Evolutionary conservation across 2,329 filamentous ascomycete genomes (phyloP), one percentile per base, ranked within the genome.

Genomic region (Colletotrichum sp.): DNA sequence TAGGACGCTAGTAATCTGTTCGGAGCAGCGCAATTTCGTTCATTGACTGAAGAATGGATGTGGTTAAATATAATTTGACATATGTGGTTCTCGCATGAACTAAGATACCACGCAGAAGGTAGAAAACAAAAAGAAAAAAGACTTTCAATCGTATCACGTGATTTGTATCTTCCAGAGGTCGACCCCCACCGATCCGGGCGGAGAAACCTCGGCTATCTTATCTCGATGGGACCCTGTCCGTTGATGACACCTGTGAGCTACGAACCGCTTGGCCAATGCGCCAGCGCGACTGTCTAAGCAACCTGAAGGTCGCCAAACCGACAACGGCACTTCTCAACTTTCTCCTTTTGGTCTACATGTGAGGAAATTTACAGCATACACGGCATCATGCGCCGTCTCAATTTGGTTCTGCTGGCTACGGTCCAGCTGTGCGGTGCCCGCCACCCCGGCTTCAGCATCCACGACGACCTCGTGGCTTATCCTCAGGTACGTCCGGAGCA

Each of bases 381-480:
- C 82, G 82, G 81, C 83, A 87, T 77, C 76, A 92, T 92, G 90
- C 88, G 89, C 85, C 87, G 86, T 82, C 82, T 86, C 79, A 83
- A 85, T 73, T 73, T 90, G 69, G 78, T 86, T 16, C 79, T 91
- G 63, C 81, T 91, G 73, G 86, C 86, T 60, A 81, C 82, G 65
- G 79, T 87, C 78, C 88, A 85, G 83, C 85, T 90, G 34, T 85
- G 84, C 79, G 80, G 79, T 78, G 90, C 89, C 79, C 87, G 88
- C 61, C 88, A 89, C 61, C 87, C 86, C 9, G 86, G 88, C 71
- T 98, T 98, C 87, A 98, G 93, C 86, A 94, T 98, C 72, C 93
- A 97, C 81, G 95, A 98, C 82, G 96, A 98, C 83, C 85, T 98
- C 68, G 90, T 98, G 72, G 95, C 95, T 22, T 95, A 94, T 85